Percentiles rank a stretch among this genome's conserved stretches.
Evolutionary conservation across 768 basidiomycete species (phyloP).

Genomic region (Auriscalpium vulgare): DNA sequence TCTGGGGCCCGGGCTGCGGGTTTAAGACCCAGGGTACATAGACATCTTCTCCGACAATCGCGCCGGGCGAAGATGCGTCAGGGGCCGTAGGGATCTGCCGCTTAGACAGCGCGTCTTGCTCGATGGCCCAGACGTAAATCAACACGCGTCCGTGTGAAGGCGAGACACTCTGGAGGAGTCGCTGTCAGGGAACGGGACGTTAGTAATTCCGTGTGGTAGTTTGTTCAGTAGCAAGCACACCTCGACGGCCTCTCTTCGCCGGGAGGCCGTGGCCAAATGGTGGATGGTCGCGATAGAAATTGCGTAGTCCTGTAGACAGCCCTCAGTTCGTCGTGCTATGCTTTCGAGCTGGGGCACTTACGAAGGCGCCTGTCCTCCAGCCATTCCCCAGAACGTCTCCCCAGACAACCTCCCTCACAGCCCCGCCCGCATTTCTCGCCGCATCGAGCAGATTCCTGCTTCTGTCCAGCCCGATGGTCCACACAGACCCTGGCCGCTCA

Average conservation of each 20-base stretch:
- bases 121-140: conserved; percentile 95
- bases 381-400: conserved; percentile 67
- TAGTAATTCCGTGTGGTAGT: background rate
- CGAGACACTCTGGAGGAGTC: conserved; percentile 57
- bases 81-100: conserved; percentile 44
- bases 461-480: conserved; percentile 81
- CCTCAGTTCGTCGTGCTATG: background rate
- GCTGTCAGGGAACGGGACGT: conserved; percentile 26
- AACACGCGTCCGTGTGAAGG: conserved; percentile 68
- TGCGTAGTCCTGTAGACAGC: conserved; percentile 70
- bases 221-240: conserved; percentile 30
- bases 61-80: conserved; percentile 17
- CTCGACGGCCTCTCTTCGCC: conserved; percentile 68
- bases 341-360: conserved; percentile 34
- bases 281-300: conserved; percentile 98
- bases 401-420: conserved; percentile 62
- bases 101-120: conserved; percentile 84
- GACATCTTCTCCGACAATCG: conserved; percentile 57
- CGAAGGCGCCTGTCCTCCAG: conserved; percentile 80
- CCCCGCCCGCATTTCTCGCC: conserved; percentile 55
- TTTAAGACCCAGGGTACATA: conserved; percentile 82
- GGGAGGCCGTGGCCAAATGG: conserved; percentile 75
- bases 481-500: conserved; percentile 49
- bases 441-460: conserved; percentile 73
- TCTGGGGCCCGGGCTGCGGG: conserved; percentile 22